Evolutionary conservation across 2,329 filamentous ascomycete genomes (phyloP).

Genomic region (Passalora sequoiae): DNA sequence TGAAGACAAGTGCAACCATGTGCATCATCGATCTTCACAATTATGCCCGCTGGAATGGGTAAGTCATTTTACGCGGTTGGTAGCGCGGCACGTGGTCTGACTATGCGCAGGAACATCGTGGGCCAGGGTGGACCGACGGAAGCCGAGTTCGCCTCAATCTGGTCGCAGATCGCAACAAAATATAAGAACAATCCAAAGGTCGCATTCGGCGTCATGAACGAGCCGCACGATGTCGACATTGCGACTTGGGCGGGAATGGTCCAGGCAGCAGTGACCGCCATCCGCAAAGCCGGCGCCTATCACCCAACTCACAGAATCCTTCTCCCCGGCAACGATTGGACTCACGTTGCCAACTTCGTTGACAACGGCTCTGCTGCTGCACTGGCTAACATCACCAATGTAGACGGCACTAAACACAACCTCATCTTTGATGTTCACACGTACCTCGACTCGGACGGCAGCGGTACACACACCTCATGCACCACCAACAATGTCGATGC

Average conservation of each 20-base stretch:
- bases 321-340: conserved; percentile 56
- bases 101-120: too few species aligned
- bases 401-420: conserved; percentile 30
- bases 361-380: conserved; percentile 28
- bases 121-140: conserved; percentile 61
- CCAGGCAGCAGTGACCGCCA: conserved; percentile 60
- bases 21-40: conserved; percentile 33
- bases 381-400: conserved; percentile 26
- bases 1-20: conserved; percentile 34
- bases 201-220: conserved; percentile 65
- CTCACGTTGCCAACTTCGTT: conserved; percentile 24
- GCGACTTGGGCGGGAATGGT: conserved; percentile 55
- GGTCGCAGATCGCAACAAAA: conserved; percentile 52
- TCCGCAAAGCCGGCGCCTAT: conserved; percentile 58
- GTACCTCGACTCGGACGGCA: conserved; percentile 39
- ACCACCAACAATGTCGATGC: conserved; percentile 32
- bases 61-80: too few species aligned
- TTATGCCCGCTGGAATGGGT: conserved; percentile 46
- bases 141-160: conserved; percentile 54
- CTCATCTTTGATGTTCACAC: conserved; percentile 41
- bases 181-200: conserved; percentile 53
- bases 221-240: conserved; percentile 49
- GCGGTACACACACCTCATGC: conserved; percentile 35
- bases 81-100: too few species aligned
- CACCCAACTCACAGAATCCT: conserved; percentile 56